These are phyloP conservation scores for Fusarium paranaense DNA, from an alignment of 2,329 filamentous ascomycete species.

Conservation along the genomic window DNA sequence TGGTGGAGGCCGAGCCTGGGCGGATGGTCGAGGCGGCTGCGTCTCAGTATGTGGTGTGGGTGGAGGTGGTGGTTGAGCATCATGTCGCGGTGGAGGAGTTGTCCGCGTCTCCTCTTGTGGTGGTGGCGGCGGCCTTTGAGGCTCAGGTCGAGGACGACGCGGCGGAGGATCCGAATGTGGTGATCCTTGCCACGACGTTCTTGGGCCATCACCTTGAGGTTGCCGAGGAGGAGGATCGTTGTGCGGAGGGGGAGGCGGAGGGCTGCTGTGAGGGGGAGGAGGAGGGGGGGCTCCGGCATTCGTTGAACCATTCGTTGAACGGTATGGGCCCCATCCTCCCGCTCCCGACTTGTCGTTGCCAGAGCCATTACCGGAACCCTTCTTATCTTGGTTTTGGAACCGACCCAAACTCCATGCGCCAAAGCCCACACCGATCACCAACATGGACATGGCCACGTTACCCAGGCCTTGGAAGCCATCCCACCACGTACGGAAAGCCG, in stretches of 20 bases:
- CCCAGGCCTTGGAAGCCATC: slow-evolving; percentile 76
- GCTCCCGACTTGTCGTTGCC: slow-evolving; percentile 42
- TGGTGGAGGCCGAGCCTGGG: slow-evolving; percentile 29
- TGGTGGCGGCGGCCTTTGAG: slow-evolving; percentile 7
- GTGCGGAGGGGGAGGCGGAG: slow-evolving; percentile 53
- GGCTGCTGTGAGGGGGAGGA: slow-evolving; percentile 45
- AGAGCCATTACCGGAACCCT: slow-evolving; percentile 34
- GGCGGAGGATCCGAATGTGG: slow-evolving; percentile 40
- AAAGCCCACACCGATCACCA: slow-evolving; percentile 79
- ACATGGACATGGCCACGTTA: slow-evolving; percentile 77
- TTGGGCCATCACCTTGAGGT: slow-evolving; percentile 49
- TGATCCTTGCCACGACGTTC: slow-evolving; percentile 54
- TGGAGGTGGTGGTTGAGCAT: slow-evolving; percentile 38
- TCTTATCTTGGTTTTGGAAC: slow-evolving; percentile 49
- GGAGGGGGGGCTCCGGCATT: slow-evolving; percentile 50
- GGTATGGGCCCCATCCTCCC: slow-evolving; percentile 45
- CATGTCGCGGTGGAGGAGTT: slow-evolving; percentile 35
- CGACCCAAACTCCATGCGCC: slow-evolving; percentile 76
- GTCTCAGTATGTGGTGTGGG: slow-evolving; percentile 26
- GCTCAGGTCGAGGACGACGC: slow-evolving; percentile 37
- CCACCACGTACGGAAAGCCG: slow-evolving; percentile 80
- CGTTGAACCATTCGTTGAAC: slow-evolving; percentile 49
- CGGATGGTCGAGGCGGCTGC: slow-evolving; percentile 40
- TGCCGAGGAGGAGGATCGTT: slow-evolving; percentile 43
- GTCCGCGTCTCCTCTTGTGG: neutral